Evolutionary conservation across 345 rosid genomes (phyloP).

Genomic region (Populus alba): DNA sequence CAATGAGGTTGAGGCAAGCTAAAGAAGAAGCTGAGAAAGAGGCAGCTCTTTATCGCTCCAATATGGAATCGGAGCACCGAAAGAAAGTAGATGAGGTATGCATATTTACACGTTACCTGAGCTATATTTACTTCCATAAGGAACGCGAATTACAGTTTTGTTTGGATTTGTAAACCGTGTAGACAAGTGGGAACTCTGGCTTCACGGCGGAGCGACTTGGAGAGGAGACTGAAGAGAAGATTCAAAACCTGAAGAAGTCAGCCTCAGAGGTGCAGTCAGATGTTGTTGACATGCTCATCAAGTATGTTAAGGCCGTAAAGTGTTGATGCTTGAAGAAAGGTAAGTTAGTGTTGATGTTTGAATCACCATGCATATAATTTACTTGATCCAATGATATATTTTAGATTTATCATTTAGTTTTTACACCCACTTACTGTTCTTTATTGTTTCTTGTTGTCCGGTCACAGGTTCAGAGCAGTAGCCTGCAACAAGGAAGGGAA

Average conservation of each 20-base stretch:
- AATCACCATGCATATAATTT: too few species aligned
- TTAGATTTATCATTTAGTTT: too few species aligned
- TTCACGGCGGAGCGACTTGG: constrained; percentile 35
- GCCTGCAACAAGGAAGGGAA: not conserved
- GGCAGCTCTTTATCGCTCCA: constrained; percentile 28
- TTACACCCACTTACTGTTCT: not conserved
- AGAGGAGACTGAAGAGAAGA: constrained; percentile 40
- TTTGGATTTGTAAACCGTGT: not conserved
- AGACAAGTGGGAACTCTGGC: constrained; percentile 47
- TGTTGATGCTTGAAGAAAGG: constrained; percentile 15
- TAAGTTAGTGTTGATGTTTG: not conserved
- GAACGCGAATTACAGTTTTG: not conserved
- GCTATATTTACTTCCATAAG: not conserved
- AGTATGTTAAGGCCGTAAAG: constrained; percentile 27
- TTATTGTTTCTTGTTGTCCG: not conserved
- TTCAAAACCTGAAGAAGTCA: constrained; percentile 29
- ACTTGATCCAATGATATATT: too few species aligned
- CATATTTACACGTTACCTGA: not conserved
- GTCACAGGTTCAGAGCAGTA: not conserved
- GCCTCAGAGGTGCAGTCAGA: constrained; percentile 27
- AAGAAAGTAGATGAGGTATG: constrained; percentile 34
- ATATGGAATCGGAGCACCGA: constrained; percentile 39
- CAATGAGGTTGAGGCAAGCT: constrained; percentile 47
- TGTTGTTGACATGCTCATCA: constrained; percentile 34
- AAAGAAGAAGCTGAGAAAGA: constrained; percentile 59